Conservation (phyloP, 441 rosid species). For the Mallotus japonicus region DNA sequence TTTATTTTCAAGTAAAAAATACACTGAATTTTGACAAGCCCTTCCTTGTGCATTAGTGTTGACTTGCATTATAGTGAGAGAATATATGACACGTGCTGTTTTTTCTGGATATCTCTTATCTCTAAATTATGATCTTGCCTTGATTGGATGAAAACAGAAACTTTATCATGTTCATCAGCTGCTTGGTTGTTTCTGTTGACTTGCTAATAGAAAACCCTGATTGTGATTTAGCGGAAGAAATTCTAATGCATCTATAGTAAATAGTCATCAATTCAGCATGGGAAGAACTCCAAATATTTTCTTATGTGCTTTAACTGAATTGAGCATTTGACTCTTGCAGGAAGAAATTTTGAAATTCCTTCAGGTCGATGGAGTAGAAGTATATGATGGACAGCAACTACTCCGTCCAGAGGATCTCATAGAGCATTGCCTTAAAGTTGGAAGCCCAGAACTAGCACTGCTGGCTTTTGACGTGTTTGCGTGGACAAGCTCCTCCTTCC, state of each 20-base stretch:
- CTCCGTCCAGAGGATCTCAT: slow-evolving; percentile 73
- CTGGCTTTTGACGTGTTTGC: slow-evolving; percentile 82
- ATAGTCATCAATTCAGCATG: not conserved
- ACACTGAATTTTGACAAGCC: not conserved
- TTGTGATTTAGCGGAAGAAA: not conserved
- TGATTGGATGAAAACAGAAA: not conserved
- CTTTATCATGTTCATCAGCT: not conserved
- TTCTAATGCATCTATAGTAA: not conserved
- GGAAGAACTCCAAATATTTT: not conserved
- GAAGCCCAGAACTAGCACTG: slow-evolving; percentile 49
- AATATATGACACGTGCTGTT: not conserved
- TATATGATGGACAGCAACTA: slow-evolving; percentile 36
- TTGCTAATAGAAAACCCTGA: not conserved
- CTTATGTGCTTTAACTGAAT: not conserved
- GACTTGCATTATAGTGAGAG: not conserved
- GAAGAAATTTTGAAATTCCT: slow-evolving; percentile 56
- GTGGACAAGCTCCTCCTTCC: slow-evolving; percentile 79
- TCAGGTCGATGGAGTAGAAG: slow-evolving; percentile 36
- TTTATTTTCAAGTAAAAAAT: not conserved
- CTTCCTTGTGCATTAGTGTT: not conserved
- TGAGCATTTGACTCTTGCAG: slow-evolving; percentile 37
- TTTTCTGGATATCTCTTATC: not conserved
- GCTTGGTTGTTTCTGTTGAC: not conserved
- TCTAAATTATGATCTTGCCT: not conserved
- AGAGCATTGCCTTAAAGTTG: slow-evolving; percentile 57